These are phyloP conservation scores for Phaffomyces thermotolerans DNA, from an alignment of 805 yeast genomes.

Conservation along the genomic window DNA sequence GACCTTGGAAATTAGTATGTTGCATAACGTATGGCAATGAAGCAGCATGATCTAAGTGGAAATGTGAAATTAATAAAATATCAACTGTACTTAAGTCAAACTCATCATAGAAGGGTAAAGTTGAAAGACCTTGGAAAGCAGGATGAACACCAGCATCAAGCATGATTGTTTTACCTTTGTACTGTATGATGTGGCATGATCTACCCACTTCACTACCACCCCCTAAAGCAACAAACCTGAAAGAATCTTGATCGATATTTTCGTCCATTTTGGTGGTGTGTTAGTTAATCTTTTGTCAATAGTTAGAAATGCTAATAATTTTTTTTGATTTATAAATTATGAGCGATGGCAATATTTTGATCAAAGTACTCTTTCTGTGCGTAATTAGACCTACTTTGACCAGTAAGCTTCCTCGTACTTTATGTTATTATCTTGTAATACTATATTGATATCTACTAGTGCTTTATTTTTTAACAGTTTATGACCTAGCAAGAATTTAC, in stretches of 20 bases:
- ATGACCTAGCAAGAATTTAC: too few relatives aligned
- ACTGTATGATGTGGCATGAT: conserved; percentile 87
- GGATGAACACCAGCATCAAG: conserved; percentile 98
- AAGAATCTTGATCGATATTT: conserved; percentile 22
- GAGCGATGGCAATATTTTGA: too few relatives aligned
- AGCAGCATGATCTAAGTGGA: conserved; percentile 97
- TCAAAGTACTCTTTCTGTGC: too few relatives aligned
- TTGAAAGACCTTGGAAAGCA: conserved; percentile 81
- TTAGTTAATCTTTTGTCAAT: too few relatives aligned
- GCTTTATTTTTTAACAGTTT: too few relatives aligned
- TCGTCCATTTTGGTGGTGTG: not conserved
- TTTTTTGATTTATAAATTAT: too few relatives aligned
- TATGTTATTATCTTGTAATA: too few relatives aligned
- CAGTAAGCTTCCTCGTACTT: too few relatives aligned
- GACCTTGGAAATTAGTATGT: conserved; percentile 87
- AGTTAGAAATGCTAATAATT: too few relatives aligned
- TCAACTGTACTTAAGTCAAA: conserved; percentile 86
- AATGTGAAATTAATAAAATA: conserved; percentile 81
- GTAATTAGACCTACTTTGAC: too few relatives aligned
- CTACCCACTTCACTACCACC: conserved; percentile 99
- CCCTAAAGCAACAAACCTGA: conserved; percentile 82
- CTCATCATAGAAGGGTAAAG: conserved; percentile 93
- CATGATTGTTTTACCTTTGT: conserved; percentile 93
- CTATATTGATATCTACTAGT: too few relatives aligned
- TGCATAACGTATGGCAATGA: conserved; percentile 97